Conservation (phyloP, 495 filamentous ascomycete species). For the Neurospora intermedia region DNA sequence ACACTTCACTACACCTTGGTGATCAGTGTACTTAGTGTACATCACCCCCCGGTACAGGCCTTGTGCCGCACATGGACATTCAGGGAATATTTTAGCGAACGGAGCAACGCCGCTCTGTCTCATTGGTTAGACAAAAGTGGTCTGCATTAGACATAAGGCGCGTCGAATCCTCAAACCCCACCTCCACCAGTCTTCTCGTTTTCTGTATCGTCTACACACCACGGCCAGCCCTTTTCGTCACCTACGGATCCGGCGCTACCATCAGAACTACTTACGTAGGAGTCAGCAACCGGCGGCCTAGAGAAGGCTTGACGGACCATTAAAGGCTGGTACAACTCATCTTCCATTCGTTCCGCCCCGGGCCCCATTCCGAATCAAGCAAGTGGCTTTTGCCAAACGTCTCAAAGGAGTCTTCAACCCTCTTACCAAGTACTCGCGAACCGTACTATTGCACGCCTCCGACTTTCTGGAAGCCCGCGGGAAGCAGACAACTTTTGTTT, state of each 20-base stretch:
- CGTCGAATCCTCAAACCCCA: not conserved
- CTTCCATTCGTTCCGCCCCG: not conserved
- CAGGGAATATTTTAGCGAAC: not conserved
- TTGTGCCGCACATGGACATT: not conserved
- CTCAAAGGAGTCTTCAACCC: not conserved
- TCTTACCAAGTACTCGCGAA: not conserved
- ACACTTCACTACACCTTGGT: not conserved
- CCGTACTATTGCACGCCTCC: not conserved
- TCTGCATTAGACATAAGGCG: not conserved
- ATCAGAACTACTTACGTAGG: not conserved
- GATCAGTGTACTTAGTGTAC: not conserved
- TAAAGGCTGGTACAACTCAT: not conserved
- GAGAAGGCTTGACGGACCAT: not conserved
- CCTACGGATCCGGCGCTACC: not conserved
- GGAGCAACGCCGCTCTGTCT: not conserved
- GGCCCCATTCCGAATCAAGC: not conserved
- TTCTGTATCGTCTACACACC: not conserved
- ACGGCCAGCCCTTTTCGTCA: not conserved
- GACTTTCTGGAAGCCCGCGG: not conserved
- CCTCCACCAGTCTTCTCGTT: not conserved
- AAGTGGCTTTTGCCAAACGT: not conserved
- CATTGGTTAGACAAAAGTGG: not conserved
- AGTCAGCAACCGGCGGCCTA: not conserved
- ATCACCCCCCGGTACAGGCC: not conserved
- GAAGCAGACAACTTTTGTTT: not conserved